Evolutionary conservation across 345 rosid genomes (phyloP).

Genomic region (Firmiana major): DNA sequence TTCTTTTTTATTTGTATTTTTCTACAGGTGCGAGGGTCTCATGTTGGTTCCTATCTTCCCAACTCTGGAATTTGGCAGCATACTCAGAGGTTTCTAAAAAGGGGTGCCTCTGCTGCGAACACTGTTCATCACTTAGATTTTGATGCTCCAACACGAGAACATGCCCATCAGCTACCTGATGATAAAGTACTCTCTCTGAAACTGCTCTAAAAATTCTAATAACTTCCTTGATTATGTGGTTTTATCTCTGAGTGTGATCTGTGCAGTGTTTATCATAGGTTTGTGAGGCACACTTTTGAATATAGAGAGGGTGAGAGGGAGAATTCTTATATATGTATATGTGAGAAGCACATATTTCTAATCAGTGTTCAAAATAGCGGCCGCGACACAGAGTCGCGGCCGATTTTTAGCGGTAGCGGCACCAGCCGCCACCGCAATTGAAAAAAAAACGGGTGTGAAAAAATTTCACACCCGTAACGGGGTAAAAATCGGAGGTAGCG

Average conservation of each 20-base stretch:
- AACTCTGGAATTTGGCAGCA: slow-evolving; percentile 96
- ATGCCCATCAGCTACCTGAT: slow-evolving; percentile 71
- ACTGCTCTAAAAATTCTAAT: slow-evolving; percentile 1
- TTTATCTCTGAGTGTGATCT: background rate
- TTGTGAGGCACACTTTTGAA: background rate
- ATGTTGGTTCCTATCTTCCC: slow-evolving; percentile 92
- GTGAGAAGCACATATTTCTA: background rate
- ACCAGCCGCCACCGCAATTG: too few relatives aligned
- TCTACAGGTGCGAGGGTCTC: slow-evolving; percentile 83
- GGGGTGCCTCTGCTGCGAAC: slow-evolving; percentile 46
- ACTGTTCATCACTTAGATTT: slow-evolving; percentile 91
- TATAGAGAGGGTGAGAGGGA: background rate
- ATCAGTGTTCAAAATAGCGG: too few relatives aligned
- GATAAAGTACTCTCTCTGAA: slow-evolving; percentile 55
- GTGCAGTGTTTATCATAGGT: background rate
- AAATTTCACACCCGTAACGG: too few relatives aligned
- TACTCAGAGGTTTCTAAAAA: slow-evolving; percentile 80
- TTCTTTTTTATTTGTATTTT: background rate
- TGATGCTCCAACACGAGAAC: slow-evolving; percentile 98
- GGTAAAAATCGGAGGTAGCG: too few relatives aligned
- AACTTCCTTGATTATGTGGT: background rate
- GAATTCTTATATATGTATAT: background rate
- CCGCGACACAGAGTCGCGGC: too few relatives aligned
- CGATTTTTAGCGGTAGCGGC: too few relatives aligned
- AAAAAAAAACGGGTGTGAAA: too few relatives aligned